Evolutionary conservation across 352 stramenopile genomes (phyloP), one percentile per base, ranked within the genome.

Genomic region (Phytophthora syringae): DNA sequence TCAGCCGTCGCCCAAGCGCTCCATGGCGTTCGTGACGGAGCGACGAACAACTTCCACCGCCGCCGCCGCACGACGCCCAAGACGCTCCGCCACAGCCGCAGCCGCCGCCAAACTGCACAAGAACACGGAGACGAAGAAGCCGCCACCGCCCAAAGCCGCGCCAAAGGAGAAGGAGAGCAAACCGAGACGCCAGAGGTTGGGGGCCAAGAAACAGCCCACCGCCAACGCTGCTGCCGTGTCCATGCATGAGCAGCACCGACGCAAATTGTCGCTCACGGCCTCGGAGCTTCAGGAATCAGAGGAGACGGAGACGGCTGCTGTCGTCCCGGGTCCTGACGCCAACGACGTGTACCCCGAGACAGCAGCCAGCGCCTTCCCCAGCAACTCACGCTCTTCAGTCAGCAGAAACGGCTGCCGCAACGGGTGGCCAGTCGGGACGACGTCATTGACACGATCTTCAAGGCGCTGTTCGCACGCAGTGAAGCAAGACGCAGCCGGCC

Each of bases 381-480:
- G 54, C 78, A 83, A 16, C 64, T 94, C 32, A 84, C 84, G 52
- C 69, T 94, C 50, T 84, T 92, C n/a, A 86, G 80, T 52, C 83
- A 89, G 64, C 86, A 94, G 64, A 91, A 93, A 55, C 81, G 83
- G 43, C 74, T 95, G 64, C 81, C 87, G 7, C 90, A 90, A 21
- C 60, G 57, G 16, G 83, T 87, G 42, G 87, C 88, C 22, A 92
- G 84, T 34, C 84, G 87, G 18, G 87, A 93, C 44, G 84, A 85
- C 10, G 84, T 93, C 47, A 91, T 95, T 52, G 82, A 95, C 56
- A 93, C 82, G 39, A 84, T 95, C 27, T 95, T 94, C 34, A 67
- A 76, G 39, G 82, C 86, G 27, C 70, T 95, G 1, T 95, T 95
- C 40, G 63, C 70, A 15, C 77, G 78, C 37, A 80, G 65, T 21